Evolutionary conservation across 2,329 filamentous ascomycete genomes (phyloP).

Genomic region (Ceratocystis papillata): DNA sequence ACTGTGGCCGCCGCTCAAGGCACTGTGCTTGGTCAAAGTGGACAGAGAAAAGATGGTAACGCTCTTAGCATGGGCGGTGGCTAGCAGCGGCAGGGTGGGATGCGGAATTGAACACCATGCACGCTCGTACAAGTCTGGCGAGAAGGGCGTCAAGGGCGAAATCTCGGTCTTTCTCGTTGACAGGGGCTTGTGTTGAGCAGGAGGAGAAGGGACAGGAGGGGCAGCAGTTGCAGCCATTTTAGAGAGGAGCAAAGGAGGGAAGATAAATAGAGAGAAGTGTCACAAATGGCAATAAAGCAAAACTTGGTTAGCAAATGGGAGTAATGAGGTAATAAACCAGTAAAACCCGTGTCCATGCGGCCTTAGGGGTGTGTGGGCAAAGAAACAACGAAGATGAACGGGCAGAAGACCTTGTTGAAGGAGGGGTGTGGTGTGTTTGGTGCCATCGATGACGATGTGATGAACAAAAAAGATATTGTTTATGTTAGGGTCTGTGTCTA

Average conservation of each 20-base stretch:
- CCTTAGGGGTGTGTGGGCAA: background rate
- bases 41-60: conserved; percentile 82
- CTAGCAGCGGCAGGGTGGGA: conserved; percentile 74
- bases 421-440: background rate
- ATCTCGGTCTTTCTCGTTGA: conserved; percentile 29
- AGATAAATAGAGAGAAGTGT: background rate
- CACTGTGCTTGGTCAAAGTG: conserved; percentile 66
- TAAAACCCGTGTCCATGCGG: background rate
- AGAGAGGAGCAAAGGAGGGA: background rate
- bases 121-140: conserved; percentile 53
- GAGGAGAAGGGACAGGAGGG: background rate
- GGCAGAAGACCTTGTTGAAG: background rate
- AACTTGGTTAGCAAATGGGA: background rate
- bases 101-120: conserved; percentile 82
- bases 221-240: conserved; percentile 13
- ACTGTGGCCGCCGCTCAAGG: conserved; percentile 77
- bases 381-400: background rate
- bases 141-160: conserved; percentile 40
- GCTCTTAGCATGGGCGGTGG: conserved; percentile 76
- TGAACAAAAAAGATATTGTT: background rate
- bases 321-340: background rate
- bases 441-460: background rate
- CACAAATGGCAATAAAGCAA: background rate
- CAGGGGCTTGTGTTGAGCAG: conserved; percentile 4
- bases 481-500: background rate